Base-by-base conservation (phyloP, 768 basidiomycete species). In the Rhizopogon vulgaris region DNA sequence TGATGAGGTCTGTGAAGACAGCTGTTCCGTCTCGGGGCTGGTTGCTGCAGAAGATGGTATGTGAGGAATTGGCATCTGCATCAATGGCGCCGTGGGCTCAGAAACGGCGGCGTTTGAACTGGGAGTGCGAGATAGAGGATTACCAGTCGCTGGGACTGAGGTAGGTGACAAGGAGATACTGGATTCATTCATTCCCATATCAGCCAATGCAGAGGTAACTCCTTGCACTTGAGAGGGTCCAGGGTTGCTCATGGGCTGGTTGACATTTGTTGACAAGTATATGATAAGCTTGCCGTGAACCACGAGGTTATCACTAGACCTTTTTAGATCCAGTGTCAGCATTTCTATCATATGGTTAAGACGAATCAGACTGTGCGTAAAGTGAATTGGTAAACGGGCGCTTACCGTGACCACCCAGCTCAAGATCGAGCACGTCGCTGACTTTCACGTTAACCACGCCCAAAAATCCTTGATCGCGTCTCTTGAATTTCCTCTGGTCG, bases 401-500 rank as follows among this genome's bases (percentile, higher is more conserved):
- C 85, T 67, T 63, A 96, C 95, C 94, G 69, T 97, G 94, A 15
- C 91, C 90, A 45, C 89, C 94, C 17, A 94, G 70, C 55, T 95
- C 92, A 52, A 98, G 77, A 69, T 98, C 96, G 40, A 97, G 73
- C 22, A 87, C 87, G 69, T 94, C 90, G 65, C 85, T 82, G 55
- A 98, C 91, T 59, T 87, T 81, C 58, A 98, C 80, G 66, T 99
- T 99, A 60, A 98, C 94, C 12, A 98, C 95, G 34, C 96, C 96
- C 49, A 99, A 75, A 70, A 99, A 99, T 2, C 96, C 96, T 67
- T 98, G 96, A 67, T 99, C 96, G 62, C 87, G 85, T 71, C 90
- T 80, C 78, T 99, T 99, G 76, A 98, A 98, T 72, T 99, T 99
- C 69, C 93, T 85, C 71, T 98, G 95, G 72, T 99, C 96, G 60